Conservation (phyloP, 345 rosid genomes). For the Isatis tinctoria region DNA sequence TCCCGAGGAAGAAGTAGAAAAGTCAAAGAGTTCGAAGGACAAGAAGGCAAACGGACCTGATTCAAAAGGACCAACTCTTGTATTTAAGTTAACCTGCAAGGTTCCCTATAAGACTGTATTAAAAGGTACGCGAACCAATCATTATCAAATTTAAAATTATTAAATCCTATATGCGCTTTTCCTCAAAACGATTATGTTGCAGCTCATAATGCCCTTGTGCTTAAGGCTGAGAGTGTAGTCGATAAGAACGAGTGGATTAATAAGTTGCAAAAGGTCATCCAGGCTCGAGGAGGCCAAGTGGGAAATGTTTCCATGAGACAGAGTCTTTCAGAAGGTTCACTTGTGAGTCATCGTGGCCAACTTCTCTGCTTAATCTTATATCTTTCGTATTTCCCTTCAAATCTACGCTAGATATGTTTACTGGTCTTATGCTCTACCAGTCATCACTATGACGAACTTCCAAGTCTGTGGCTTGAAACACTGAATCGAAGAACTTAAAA, state of each 20-base stretch:
- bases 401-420: not conserved
- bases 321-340: slow-evolving; percentile 96
- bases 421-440: not conserved
- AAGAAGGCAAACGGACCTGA: slow-evolving; percentile 82
- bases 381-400: not conserved
- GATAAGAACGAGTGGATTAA: slow-evolving; percentile 89
- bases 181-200: slow-evolving; percentile 29
- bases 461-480: slow-evolving; percentile 3
- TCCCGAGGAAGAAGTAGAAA: slow-evolving; percentile 69
- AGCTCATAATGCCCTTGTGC: slow-evolving; percentile 84
- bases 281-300: slow-evolving; percentile 64
- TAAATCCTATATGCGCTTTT: not conserved
- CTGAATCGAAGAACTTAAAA: not conserved
- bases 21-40: slow-evolving; percentile 79
- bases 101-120: slow-evolving; percentile 90
- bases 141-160: slow-evolving; percentile 6
- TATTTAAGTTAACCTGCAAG: slow-evolving; percentile 79
- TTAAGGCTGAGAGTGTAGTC: slow-evolving; percentile 83
- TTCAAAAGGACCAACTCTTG: slow-evolving; percentile 58
- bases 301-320: slow-evolving; percentile 72
- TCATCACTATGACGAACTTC: not conserved
- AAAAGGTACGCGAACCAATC: slow-evolving; percentile 53
- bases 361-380: not conserved
- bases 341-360: slow-evolving; percentile 52
- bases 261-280: slow-evolving; percentile 65